Base-by-base conservation (phyloP, 768 basidiomycete species). In the Mycena kentingensis region DNA sequence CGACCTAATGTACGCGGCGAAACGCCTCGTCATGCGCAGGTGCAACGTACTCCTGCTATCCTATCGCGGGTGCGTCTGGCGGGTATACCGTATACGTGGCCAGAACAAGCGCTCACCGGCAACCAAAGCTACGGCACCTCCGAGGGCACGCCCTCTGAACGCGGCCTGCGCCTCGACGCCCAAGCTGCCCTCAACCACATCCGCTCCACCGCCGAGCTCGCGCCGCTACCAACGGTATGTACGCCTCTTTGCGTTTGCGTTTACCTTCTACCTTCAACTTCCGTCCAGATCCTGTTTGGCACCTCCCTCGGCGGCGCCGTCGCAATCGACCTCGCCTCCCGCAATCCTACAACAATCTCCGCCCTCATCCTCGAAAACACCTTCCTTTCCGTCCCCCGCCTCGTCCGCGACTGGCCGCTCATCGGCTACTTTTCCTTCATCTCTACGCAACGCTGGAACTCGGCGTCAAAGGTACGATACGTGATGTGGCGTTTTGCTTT, bases 311-410 rank as follows among this genome's bases (percentile, higher is more conserved):
- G 89, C 22, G 89, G 88, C 10, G 88, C 87, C 0, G 88, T 90
- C 4, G 77, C 83, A 4, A 82, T 90, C 18, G 80, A 86, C 65
- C 80, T 88, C n/a, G 85, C 85, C 1, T 77, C 77, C 42, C 73
- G 74, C 12, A 87, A 86, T 60, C 73, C 80, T 0, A 65, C 76
- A 19, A 70, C 77, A 80, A 74, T 87, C 35, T 48, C 70, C 11
- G 88, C 80, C 0, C 70, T 89, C 21, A 76, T 90, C 44, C 69
- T 89, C 45, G 88, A 90, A 68, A 90, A 90, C 67, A 88, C 88
- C 5, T 89, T 88, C 67, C 71, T 80, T 27, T 84, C 81, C 39
- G 75, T 90, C 32, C 79, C 79, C 5, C 74, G 50, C 6, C 53
- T 65, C 11, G 60, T 64, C 3, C 57, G 52, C 16, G 51, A 35